Percentiles rank a stretch among this genome's conserved stretches.
phyloP scores from a whole-genome alignment of 768 basidiomycete species.

The Russula sp. region DNA sequence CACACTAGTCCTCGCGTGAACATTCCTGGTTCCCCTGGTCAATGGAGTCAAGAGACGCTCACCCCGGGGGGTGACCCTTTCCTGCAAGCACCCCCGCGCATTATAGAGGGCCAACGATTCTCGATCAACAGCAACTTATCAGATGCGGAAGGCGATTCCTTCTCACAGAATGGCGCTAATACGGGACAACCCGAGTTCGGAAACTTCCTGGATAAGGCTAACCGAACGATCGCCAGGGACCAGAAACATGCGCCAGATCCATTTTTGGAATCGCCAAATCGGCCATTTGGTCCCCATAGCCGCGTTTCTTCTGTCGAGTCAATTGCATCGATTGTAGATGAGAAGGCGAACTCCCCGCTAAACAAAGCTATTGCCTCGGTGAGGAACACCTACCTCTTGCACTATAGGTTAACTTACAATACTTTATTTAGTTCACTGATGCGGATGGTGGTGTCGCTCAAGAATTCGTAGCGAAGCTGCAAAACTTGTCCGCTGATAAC shows the following conservation, averaged over 20 bases:
- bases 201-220: conserved; percentile 83
- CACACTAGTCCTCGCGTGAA: conserved; percentile 42
- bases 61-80: conserved; percentile 46
- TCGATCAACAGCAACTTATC: conserved; percentile 48
- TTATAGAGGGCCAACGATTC: conserved; percentile 34
- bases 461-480: conserved; percentile 84
- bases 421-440: conserved; percentile 77
- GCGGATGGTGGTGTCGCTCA: conserved; percentile 88
- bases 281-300: conserved; percentile 79
- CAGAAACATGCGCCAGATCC: conserved; percentile 80
- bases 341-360: conserved; percentile 84
- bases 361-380: conserved; percentile 93
- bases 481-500: conserved; percentile 75
- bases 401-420: conserved; percentile 20
- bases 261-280: conserved; percentile 72
- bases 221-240: conserved; percentile 76
- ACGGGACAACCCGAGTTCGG: conserved; percentile 49
- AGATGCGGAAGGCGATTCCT: conserved; percentile 61
- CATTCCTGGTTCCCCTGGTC: conserved; percentile 55
- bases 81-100: conserved; percentile 41
- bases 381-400: conserved; percentile 32
- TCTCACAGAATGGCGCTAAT: conserved; percentile 42
- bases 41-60: conserved; percentile 60
- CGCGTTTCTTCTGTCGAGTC: conserved; percentile 85
- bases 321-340: conserved; percentile 86